phyloP scores from a whole-genome alignment of 306 rosid species.

The Coriaria nepalensis region DNA sequence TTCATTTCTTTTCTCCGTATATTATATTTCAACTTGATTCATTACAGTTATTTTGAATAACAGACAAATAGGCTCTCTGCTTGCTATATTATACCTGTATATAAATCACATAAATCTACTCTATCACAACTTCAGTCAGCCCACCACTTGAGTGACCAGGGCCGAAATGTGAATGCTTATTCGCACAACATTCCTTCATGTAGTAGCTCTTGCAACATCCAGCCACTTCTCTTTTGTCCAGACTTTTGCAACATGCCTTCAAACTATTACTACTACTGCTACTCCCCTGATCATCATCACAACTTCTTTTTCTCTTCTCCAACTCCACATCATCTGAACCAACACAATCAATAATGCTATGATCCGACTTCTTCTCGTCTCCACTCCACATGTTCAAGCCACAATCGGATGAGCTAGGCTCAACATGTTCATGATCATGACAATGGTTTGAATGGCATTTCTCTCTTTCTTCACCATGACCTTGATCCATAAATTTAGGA shows the following conservation, averaged over 20 bases:
- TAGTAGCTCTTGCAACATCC: constrained; percentile 70
- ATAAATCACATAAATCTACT: constrained; percentile 16
- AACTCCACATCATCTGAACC: background rate
- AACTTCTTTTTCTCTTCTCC: background rate
- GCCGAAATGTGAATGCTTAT: constrained; percentile 30
- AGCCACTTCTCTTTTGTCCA: constrained; percentile 41
- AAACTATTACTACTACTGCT: constrained; percentile 3
- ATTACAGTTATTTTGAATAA: no score
- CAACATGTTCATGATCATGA: background rate
- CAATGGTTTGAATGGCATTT: constrained; percentile 20
- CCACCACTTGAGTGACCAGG: constrained; percentile 22
- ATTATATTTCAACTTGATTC: no score
- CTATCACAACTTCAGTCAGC: constrained; percentile 45
- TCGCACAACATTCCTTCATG: constrained; percentile 62
- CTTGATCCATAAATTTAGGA: background rate
- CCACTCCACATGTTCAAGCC: no score
- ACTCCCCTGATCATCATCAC: no score
- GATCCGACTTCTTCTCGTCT: background rate
- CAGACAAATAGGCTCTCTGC: no score
- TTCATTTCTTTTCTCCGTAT: no score
- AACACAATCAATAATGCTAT: background rate
- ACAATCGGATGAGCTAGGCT: no score
- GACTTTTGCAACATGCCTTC: constrained; percentile 21
- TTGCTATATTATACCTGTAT: no score
- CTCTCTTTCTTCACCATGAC: background rate